Base-by-base conservation (phyloP, 2,329 filamentous ascomycete genomes). In the Atkinsonella texensis region DNA sequence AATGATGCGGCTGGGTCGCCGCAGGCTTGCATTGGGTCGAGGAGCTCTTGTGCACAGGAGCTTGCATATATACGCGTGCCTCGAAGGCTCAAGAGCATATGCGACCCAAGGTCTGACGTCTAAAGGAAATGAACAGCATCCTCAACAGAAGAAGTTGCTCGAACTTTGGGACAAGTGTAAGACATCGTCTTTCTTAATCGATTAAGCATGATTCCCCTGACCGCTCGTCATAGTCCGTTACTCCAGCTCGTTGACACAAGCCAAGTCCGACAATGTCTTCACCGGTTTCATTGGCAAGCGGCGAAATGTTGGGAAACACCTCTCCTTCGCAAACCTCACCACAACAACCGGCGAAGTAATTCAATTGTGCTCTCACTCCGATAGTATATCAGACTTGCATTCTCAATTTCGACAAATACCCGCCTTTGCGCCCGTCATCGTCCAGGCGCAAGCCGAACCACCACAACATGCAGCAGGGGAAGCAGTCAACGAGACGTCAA, bases 281-380 rank as follows among this genome's bases (percentile, higher is more conserved):
- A 57, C 65, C 5, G 90, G 90, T 18, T 93, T 90, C 59, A 67
- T 95, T 0, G 80, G 81, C 28, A 80, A 80, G 54, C 76, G 81
- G 32, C 77, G 80, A 55, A 80, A 87, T 59, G 72, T 89, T 20
- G 81, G 81, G 31, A 82, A 82, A 50, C 80, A 77, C 40, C 70
- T 94, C 18, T 79, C 79, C 2, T 95, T 95, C 62, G 83, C 83
- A 46, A 76, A 84, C 58, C 63, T 74, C 20, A 70, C 69, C 39
- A 65, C 65, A 3, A 58, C 66, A 0, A 65, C 64, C 0, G 63
- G 68, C 4, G 58, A 74, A 43, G 66, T 70, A 15, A 63, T 75
- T 8, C 76, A 80, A 46, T 60, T 73, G 44, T 72, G 72, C 46
- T 67, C 66, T 1, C 73, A 70, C 51, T 60, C 69, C 2, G 62